Percentiles rank a stretch among this genome's conserved stretches.
phyloP scores from a whole-genome alignment of 805 yeast genomes.

The Ogataea degrootiae region DNA sequence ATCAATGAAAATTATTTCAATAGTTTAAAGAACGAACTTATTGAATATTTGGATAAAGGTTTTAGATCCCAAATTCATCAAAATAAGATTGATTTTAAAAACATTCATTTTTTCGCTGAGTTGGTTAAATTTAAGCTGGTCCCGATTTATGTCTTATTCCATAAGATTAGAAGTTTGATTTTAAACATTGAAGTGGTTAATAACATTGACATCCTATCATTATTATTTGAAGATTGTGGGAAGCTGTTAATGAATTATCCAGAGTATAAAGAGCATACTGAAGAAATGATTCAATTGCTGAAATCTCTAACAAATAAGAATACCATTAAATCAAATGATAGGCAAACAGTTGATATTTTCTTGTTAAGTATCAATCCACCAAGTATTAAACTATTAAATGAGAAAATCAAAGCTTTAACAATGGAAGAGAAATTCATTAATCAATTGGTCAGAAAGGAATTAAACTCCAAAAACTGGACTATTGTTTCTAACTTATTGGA shows the following conservation, averaged over 20 bases:
- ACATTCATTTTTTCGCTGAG: constrained; percentile 64
- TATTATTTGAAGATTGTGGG: constrained; percentile 74
- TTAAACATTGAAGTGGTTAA: constrained; percentile 44
- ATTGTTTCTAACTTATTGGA: constrained; percentile 35
- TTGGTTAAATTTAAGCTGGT: constrained; percentile 70
- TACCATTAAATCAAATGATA: constrained; percentile 48
- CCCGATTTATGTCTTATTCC: constrained; percentile 67
- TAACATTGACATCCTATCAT: constrained; percentile 63
- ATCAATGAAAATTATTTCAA: constrained; percentile 45
- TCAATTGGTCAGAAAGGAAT: constrained; percentile 47
- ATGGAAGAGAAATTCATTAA: constrained; percentile 47
- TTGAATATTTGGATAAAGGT: constrained; percentile 51
- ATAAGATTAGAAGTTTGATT: constrained; percentile 61
- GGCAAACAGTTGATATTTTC: constrained; percentile 54
- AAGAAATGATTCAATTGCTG: constrained; percentile 55
- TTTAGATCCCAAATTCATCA: constrained; percentile 58
- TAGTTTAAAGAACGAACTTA: constrained; percentile 47
- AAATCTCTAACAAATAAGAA: constrained; percentile 45
- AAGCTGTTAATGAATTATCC: constrained; percentile 52
- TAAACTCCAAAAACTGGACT: constrained; percentile 34
- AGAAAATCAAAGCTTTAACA: constrained; percentile 22
- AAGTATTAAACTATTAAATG: constrained; percentile 32
- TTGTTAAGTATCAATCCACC: constrained; percentile 55
- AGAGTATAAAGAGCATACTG: constrained; percentile 55
- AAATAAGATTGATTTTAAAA: constrained; percentile 46